phyloP scores from a whole-genome alignment of 345 rosid species.

The Barbarea vulgaris region DNA sequence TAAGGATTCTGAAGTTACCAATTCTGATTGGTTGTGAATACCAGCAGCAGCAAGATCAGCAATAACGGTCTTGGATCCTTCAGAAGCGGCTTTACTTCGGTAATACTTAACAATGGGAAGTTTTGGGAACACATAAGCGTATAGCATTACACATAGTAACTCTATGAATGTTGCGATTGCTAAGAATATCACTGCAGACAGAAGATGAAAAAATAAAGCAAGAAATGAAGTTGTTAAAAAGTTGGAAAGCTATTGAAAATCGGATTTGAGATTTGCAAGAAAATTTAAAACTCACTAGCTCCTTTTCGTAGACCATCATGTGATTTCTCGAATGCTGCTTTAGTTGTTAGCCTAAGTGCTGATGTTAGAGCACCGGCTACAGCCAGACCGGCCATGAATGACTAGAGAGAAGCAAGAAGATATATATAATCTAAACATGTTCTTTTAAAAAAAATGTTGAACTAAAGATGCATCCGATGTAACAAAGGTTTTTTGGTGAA shows the following conservation, averaged over 20 bases:
- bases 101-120: slow-evolving; percentile 74
- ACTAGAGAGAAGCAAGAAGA: slow-evolving; percentile 47
- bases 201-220: background rate
- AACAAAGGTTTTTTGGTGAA: no score
- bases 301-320: slow-evolving; percentile 77
- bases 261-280: background rate
- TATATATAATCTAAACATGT: background rate
- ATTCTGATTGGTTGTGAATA: slow-evolving; percentile 41
- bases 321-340: slow-evolving; percentile 71
- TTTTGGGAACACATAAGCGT: slow-evolving; percentile 64
- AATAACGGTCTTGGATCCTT: slow-evolving; percentile 81
- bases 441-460: no score
- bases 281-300: slow-evolving; percentile 51
- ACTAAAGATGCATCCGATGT: no score
- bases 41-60: slow-evolving; percentile 93
- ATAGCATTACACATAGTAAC: slow-evolving; percentile 60
- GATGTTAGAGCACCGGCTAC: slow-evolving; percentile 81
- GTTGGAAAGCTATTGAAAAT: slow-evolving; percentile 19
- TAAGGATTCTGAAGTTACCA: background rate
- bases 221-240: background rate
- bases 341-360: slow-evolving; percentile 68
- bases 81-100: slow-evolving; percentile 70
- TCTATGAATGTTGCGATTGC: slow-evolving; percentile 65
- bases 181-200: slow-evolving; percentile 64
- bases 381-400: slow-evolving; percentile 78